Evolutionary conservation across 2,329 filamentous ascomycete species (phyloP).

Genomic region (Elsinoe necatrix): DNA sequence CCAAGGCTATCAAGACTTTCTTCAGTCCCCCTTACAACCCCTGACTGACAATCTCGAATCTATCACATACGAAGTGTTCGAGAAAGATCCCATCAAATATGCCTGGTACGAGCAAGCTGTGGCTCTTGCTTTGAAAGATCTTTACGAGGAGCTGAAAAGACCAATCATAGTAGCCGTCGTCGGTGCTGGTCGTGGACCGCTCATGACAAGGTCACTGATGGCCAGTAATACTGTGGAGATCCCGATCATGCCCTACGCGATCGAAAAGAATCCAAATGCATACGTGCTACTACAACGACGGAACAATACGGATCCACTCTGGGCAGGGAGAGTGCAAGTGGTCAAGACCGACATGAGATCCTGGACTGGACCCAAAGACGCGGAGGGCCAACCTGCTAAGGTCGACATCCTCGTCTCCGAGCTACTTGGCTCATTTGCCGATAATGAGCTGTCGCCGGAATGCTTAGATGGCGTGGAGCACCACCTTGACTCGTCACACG

Average conservation of each 20-base stretch:
- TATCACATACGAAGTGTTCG: constrained; percentile 96
- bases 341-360: constrained; percentile 96
- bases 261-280: constrained; percentile 98
- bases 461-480: constrained; percentile 93
- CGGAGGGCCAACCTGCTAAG: constrained; percentile 48
- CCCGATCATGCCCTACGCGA: constrained; percentile 75
- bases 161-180: constrained; percentile 82
- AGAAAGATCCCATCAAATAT: constrained; percentile 97
- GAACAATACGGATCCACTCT: constrained; percentile 60
- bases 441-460: constrained; percentile 95
- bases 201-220: constrained; percentile 77
- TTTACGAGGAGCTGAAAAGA: constrained; percentile 66
- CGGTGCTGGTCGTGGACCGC: constrained; percentile 82
- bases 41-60: constrained; percentile 94
- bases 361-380: constrained; percentile 72
- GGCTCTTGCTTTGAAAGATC: constrained; percentile 70
- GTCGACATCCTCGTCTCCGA: constrained; percentile 94
- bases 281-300: constrained; percentile 86
- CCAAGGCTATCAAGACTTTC: constrained; percentile 78
- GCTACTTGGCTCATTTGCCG: constrained; percentile 86
- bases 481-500: constrained; percentile 68
- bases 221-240: constrained; percentile 71
- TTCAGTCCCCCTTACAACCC: constrained; percentile 90
- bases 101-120: constrained; percentile 88
- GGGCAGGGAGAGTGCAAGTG: constrained; percentile 71